Percentiles rank a stretch among this genome's conserved stretches.
These are phyloP conservation scores for Trichoderma citrinoviride DNA, from an alignment of 2,329 filamentous ascomycete genomes.

Conservation along the genomic window DNA sequence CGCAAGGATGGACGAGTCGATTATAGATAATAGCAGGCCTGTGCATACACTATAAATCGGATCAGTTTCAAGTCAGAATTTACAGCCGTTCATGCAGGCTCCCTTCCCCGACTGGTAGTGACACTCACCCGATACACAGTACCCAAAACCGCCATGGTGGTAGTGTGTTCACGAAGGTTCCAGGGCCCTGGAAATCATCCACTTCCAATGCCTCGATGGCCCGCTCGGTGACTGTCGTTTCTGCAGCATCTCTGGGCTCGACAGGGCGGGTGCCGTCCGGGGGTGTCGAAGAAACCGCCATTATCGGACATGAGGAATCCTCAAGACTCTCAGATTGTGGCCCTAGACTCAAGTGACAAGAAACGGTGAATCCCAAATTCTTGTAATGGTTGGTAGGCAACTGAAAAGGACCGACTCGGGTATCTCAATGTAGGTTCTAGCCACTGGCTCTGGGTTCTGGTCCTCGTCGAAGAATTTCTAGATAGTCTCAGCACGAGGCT, in stretches of 20 bases:
- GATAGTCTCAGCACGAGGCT: background rate
- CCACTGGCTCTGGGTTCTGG: no score
- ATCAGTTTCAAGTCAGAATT: background rate
- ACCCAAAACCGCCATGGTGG: constrained; percentile 36
- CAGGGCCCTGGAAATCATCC: background rate
- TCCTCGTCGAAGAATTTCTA: background rate
- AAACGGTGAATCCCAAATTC: background rate
- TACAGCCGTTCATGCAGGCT: background rate
- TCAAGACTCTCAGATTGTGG: background rate
- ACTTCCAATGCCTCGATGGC: background rate
- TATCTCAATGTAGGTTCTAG: background rate
- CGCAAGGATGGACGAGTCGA: constrained; percentile 60
- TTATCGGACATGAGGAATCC: background rate
- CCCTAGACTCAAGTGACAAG: background rate
- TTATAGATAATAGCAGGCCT: constrained; percentile 56
- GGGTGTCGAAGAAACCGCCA: background rate
- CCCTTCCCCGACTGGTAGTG: background rate
- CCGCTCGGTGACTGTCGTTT: background rate
- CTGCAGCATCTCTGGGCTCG: background rate
- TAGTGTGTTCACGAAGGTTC: constrained; percentile 23
- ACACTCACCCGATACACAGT: constrained; percentile 35
- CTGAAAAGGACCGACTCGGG: no score
- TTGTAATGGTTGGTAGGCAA: background rate
- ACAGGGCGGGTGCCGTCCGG: background rate
- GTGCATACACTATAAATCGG: constrained; percentile 42